Percentiles rank a stretch among this genome's conserved stretches.
phyloP scores from a whole-genome alignment of 2,329 filamentous ascomycete genomes.

The Fusarium xylarioides region DNA sequence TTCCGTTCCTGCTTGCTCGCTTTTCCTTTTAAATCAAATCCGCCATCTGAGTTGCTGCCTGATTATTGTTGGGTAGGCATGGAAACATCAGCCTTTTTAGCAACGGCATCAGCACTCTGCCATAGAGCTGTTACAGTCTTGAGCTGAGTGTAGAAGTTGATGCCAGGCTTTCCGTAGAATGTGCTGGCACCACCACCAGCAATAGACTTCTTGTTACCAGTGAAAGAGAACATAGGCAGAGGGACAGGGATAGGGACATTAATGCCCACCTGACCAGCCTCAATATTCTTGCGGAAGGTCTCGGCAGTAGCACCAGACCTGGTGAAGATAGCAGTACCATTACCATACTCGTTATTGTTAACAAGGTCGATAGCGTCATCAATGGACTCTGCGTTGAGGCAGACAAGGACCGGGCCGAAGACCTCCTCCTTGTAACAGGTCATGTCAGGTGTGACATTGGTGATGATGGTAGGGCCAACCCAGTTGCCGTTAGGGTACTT shows the following conservation, averaged over 20 bases:
- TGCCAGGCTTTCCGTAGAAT: conserved; percentile 92
- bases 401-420: conserved; percentile 85
- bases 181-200: conserved; percentile 92
- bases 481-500: conserved; percentile 90
- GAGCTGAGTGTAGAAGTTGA: conserved; percentile 95
- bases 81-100: conserved; percentile 83
- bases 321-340: conserved; percentile 87
- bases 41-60: neutral
- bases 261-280: conserved; percentile 86
- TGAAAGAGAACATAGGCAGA: conserved; percentile 77
- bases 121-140: conserved; percentile 98
- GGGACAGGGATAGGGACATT: conserved; percentile 83
- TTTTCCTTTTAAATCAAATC: neutral
- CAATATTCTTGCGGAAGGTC: conserved; percentile 80
- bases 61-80: conserved; percentile 73
- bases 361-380: conserved; percentile 84
- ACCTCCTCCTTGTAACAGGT: conserved; percentile 87
- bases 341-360: conserved; percentile 87
- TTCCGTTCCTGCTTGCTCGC: neutral
- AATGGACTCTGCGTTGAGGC: conserved; percentile 79
- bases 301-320: conserved; percentile 79
- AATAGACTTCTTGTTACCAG: conserved; percentile 86
- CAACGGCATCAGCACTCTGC: conserved; percentile 84
- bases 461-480: conserved; percentile 84
- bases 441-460: conserved; percentile 82